phyloP scores from a whole-genome alignment of 257 asterid species.

The Solanum clarkiae region DNA sequence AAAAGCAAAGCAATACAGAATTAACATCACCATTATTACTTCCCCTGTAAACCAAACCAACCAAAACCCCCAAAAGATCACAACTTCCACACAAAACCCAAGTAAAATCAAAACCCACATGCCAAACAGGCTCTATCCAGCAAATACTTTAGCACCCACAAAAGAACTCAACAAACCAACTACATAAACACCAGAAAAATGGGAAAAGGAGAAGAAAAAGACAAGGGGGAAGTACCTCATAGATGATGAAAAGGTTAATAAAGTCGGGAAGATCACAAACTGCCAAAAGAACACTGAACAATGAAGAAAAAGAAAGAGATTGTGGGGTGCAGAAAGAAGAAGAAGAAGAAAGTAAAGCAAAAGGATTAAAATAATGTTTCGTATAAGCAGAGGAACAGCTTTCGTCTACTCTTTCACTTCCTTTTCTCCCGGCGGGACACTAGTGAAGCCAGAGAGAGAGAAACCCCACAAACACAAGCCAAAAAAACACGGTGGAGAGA shows the following conservation, averaged over 20 bases:
- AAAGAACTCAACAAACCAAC: neutral
- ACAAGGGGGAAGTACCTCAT: slow-evolving; percentile 25
- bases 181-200: neutral
- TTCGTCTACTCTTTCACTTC: slow-evolving; percentile 85
- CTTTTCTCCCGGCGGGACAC: slow-evolving; percentile 68
- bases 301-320: slow-evolving; percentile 5
- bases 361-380: slow-evolving; percentile 26
- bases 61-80: neutral
- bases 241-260: slow-evolving; percentile 9
- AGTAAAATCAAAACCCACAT: neutral
- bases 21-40: neutral
- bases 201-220: neutral
- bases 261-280: neutral
- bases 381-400: slow-evolving; percentile 75
- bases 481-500: neutral
- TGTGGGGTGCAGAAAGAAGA: neutral
- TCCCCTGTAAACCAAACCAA: neutral
- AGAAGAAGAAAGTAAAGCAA: neutral
- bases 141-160: neutral
- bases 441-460: slow-evolving; percentile 4
- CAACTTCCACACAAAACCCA: neutral
- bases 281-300: neutral
- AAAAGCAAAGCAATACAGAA: neutral
- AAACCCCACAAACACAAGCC: neutral
- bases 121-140: neutral